Evolutionary conservation across 192 early-diverging fungal species (phyloP), one percentile per base, ranked within the genome.

Genomic region (Fimicolochytrium jonesii): DNA sequence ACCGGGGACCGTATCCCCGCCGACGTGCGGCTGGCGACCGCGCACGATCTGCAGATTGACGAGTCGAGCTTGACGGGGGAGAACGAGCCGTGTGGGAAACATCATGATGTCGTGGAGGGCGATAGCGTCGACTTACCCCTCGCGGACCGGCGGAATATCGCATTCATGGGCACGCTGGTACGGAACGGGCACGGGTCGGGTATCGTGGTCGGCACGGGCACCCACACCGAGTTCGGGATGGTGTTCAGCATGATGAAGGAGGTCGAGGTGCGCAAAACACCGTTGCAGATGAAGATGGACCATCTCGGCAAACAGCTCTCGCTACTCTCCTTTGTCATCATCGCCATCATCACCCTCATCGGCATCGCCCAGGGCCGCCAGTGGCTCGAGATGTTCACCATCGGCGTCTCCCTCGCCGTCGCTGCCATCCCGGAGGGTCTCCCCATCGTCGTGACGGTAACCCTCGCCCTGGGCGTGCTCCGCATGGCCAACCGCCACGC

Each of bases 361-460:
- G 94, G 95, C 20, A 61, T 94, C 29, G 44, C 92, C 41, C 95
- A 96, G 73, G 91, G 91, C 41, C 84, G 89, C n/a, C 71, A 80
- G 6, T 90, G 87, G 87, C 72, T 98, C 17, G 92, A 97, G 67
- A 94, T 97, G 92, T 94, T 97, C 59, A 94, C 92, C 34, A 93
- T 97, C 53, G 91, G 91, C 62, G 88, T 93, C 22, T 87, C 84
- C 81, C 80, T 98, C 54, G 94, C 94, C 0, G 95, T 98, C 0
- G 95, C 95, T 18, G 93, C 94, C n/a, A 97, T 98, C 61, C 95
- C 95, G 25, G 94, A 97, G 72, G 95, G 95, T 29, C 77, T 98
- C 25, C 95, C 95, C 1, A 92, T 98, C 68, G 94, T 95, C 4
- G 95, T 98, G 4, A 94, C 93, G 0, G 94, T 98, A 11, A 98